phyloP scores from a whole-genome alignment of 2,329 filamentous ascomycete species.

The Pseudodiploospora longispora region DNA sequence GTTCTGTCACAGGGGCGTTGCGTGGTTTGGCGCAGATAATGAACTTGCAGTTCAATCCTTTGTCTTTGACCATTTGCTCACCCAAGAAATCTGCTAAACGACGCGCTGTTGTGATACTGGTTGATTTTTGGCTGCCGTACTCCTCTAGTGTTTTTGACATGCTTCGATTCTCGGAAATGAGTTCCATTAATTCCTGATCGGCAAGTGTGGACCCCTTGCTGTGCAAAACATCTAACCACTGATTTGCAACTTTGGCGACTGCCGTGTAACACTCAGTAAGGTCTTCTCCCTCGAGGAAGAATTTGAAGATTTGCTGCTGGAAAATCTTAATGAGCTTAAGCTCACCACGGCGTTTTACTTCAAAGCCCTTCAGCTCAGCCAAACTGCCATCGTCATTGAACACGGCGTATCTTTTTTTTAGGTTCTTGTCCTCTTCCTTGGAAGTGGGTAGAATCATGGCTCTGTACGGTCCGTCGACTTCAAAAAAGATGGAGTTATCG shows the following conservation, averaged over 20 bases:
- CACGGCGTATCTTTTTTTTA: constrained; percentile 98
- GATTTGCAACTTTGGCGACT: constrained; percentile 90
- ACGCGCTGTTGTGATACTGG: constrained; percentile 96
- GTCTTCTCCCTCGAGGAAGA: constrained; percentile 87
- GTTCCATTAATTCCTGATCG: constrained; percentile 94
- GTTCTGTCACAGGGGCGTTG: constrained; percentile 86
- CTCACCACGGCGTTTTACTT: constrained; percentile 94
- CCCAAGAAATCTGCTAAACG: constrained; percentile 93
- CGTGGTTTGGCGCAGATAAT: constrained; percentile 87
- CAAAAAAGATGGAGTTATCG: constrained; percentile 99
- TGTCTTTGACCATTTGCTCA: constrained; percentile 99
- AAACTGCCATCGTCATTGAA: constrained; percentile 97
- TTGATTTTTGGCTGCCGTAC: constrained; percentile 92
- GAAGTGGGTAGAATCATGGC: constrained; percentile 97
- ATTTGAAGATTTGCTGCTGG: constrained; percentile 98
- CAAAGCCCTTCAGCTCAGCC: constrained; percentile 93
- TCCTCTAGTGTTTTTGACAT: constrained; percentile 97
- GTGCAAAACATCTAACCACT: constrained; percentile 92
- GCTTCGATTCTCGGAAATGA: constrained; percentile 99
- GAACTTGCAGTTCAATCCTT: constrained; percentile 98
- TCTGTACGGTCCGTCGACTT: constrained; percentile 94
- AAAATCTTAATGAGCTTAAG: constrained; percentile 99
- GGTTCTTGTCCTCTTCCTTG: constrained; percentile 97
- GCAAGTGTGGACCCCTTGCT: constrained; percentile 82
- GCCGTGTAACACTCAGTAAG: constrained; percentile 82